Conservation (phyloP, 2,329 filamentous ascomycete species). For the Phyllosticta ampelicida region DNA sequence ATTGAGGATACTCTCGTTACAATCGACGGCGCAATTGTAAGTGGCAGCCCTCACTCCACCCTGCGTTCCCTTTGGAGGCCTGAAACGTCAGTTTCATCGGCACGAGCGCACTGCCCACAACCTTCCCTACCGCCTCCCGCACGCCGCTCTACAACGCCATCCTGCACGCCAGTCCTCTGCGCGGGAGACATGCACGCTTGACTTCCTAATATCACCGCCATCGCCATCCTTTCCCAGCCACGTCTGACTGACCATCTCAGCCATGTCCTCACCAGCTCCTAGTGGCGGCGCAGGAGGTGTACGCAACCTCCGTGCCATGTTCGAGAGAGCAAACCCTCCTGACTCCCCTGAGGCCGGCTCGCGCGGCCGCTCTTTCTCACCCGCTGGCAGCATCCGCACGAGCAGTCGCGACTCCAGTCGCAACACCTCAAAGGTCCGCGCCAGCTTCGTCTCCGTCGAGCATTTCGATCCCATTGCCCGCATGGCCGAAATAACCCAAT, state of each 20-base stretch:
- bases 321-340: conserved; percentile 31
- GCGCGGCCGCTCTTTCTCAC: conserved; percentile 35
- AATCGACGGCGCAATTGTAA: background rate
- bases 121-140: background rate
- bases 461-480: conserved; percentile 15
- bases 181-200: conserved; percentile 1
- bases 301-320: conserved; percentile 39
- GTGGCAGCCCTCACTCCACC: background rate
- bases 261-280: conserved; percentile 34
- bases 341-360: conserved; percentile 25
- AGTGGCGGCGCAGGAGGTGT: conserved; percentile 30
- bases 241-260: conserved; percentile 19
- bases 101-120: conserved; percentile 2
- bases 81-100: conserved; percentile 9
- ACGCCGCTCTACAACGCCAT: conserved; percentile 1
- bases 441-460: conserved; percentile 39
- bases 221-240: background rate
- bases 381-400: conserved; percentile 16
- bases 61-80: background rate
- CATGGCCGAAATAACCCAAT: conserved; percentile 8
- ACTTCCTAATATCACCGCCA: background rate
- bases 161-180: background rate
- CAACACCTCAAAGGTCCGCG: conserved; percentile 35
- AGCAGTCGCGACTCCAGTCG: conserved; percentile 19
- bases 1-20: background rate